These are phyloP conservation scores for Avena eriantha DNA, from an alignment of 176 grass and related monocot genomes.

Conservation along the genomic window DNA sequence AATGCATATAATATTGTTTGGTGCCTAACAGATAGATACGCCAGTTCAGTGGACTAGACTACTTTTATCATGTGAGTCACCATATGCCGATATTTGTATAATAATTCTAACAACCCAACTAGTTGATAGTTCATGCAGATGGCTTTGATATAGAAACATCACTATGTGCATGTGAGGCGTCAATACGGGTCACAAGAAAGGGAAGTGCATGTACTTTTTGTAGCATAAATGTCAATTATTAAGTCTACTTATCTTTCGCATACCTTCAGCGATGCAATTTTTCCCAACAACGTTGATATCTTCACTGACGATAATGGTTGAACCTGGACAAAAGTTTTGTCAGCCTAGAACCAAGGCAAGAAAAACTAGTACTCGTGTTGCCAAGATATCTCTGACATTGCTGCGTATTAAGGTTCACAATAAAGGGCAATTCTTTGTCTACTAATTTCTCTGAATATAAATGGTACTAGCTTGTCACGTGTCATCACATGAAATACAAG, in stretches of 20 bases:
- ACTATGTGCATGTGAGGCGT: slow-evolving; percentile 7
- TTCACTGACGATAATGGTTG: slow-evolving; percentile 78
- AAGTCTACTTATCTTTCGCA: slow-evolving; percentile 37
- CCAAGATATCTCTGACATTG: not conserved
- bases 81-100: not conserved
- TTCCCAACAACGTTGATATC: slow-evolving; percentile 80
- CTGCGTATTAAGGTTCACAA: slow-evolving; percentile 9
- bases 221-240: slow-evolving; percentile 14
- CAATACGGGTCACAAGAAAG: slow-evolving; percentile 30
- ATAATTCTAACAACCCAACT: not conserved
- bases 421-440: not conserved
- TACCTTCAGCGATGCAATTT: slow-evolving; percentile 90
- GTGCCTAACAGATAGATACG: not conserved
- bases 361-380: slow-evolving; percentile 7
- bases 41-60: not conserved
- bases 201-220: slow-evolving; percentile 25
- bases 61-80: not conserved
- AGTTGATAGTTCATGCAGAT: slow-evolving; percentile 20
- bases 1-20: slow-evolving; percentile 16
- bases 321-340: slow-evolving; percentile 52
- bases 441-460: slow-evolving; percentile 31
- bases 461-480: not conserved
- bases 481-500: slow-evolving; percentile 14
- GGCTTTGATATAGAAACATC: slow-evolving; percentile 11
- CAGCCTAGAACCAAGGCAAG: slow-evolving; percentile 33